Evolutionary conservation across 139 green algal genomes (phyloP).

Genomic region (Chlamydomonas eustigma): DNA sequence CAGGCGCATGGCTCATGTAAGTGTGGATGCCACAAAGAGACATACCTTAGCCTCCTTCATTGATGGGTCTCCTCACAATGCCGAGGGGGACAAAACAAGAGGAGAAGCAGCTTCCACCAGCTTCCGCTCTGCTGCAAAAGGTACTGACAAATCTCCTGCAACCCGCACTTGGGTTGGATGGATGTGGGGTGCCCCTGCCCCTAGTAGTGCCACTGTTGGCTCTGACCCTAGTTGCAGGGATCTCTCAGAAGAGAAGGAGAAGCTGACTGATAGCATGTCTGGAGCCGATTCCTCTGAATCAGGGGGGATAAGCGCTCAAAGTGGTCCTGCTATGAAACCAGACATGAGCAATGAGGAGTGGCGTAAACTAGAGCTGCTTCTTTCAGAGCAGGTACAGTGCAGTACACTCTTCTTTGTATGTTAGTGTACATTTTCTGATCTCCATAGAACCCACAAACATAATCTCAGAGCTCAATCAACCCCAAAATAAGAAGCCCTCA

Average conservation of each 20-base stretch:
- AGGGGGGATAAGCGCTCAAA: neutral
- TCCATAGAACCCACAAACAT: no score
- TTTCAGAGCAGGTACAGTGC: slow-evolving; percentile 48
- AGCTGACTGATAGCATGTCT: no score
- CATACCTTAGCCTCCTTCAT: no score
- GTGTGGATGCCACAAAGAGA: no score
- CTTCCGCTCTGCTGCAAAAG: neutral
- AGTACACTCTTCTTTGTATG: neutral
- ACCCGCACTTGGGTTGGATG: slow-evolving; percentile 43
- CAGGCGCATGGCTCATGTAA: no score
- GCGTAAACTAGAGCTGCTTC: slow-evolving; percentile 63
- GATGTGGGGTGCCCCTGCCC: slow-evolving; percentile 37
- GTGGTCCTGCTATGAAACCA: slow-evolving; percentile 1
- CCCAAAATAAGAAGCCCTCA: no score
- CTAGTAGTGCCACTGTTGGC: neutral
- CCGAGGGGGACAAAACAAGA: no score
- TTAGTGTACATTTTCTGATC: no score
- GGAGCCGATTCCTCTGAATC: neutral
- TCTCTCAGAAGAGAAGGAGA: no score
- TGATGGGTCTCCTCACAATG: no score
- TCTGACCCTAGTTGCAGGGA: neutral
- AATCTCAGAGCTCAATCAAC: no score
- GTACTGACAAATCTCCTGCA: slow-evolving; percentile 9
- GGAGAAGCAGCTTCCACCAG: no score
- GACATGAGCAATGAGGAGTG: slow-evolving; percentile 67